Evolutionary conservation across 345 rosid species (phyloP).

Genomic region (Populus simonii): DNA sequence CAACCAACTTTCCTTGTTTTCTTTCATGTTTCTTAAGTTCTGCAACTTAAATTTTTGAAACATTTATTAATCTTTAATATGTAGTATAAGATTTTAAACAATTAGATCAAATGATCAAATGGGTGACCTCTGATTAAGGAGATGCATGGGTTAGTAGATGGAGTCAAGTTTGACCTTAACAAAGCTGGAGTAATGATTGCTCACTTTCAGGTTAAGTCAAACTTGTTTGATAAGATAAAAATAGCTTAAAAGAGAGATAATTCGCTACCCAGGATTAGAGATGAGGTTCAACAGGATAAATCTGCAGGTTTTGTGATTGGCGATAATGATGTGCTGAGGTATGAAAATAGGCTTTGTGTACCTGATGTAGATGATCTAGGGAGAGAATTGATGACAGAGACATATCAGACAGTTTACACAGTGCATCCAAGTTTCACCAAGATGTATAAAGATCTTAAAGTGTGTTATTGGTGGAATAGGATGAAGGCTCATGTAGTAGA

Average conservation of each 20-base stretch:
- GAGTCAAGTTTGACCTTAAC: too few relatives aligned
- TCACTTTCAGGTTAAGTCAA: background rate
- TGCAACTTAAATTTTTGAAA: background rate
- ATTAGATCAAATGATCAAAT: background rate
- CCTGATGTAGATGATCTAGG: too few relatives aligned
- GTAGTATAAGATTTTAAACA: background rate
- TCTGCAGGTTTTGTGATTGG: background rate
- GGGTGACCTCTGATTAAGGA: background rate
- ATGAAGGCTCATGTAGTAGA: background rate
- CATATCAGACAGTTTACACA: background rate
- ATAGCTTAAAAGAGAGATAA: background rate
- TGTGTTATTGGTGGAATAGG: background rate
- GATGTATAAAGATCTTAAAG: too few relatives aligned
- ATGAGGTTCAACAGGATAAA: background rate
- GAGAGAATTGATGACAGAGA: background rate
- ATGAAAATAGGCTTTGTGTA: too few relatives aligned
- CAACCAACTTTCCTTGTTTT: too few relatives aligned
- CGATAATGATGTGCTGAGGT: too few relatives aligned
- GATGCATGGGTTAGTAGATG: background rate
- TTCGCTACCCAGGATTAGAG: background rate
- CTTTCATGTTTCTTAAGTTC: too few relatives aligned
- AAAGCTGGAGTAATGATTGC: too few relatives aligned
- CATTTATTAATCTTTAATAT: background rate
- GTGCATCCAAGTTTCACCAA: background rate
- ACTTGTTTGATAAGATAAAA: background rate